phyloP scores from a whole-genome alignment of 768 basidiomycete species.

The Russula sp. region DNA sequence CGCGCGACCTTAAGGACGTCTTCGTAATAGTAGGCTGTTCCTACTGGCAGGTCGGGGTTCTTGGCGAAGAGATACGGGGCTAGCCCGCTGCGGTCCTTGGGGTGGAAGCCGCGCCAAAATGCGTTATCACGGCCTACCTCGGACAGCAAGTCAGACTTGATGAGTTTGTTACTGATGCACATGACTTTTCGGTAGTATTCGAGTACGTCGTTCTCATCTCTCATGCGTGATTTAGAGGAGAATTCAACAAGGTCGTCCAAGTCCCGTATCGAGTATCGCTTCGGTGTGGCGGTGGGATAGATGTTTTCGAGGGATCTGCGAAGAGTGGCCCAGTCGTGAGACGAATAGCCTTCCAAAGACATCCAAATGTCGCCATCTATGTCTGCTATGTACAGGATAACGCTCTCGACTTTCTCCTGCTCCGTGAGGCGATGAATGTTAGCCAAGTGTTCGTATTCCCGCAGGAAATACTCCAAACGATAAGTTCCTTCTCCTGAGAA shows the following conservation, averaged over 20 bases:
- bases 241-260: neutral
- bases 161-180: neutral
- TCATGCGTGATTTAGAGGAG: neutral
- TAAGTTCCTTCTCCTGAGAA: too few relatives aligned
- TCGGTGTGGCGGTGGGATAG: fast-evolving
- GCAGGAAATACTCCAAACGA: too few relatives aligned
- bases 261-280: neutral
- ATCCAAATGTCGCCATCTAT: neutral
- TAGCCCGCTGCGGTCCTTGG: neutral
- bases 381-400: neutral
- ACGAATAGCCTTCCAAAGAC: neutral
- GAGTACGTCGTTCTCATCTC: neutral
- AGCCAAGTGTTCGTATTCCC: too few relatives aligned
- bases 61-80: neutral
- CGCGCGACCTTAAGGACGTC: neutral
- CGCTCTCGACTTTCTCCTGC: neutral
- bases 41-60: neutral
- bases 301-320: fast-evolving
- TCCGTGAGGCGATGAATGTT: too few relatives aligned
- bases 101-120: neutral
- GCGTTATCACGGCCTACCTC: neutral
- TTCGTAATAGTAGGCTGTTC: neutral
- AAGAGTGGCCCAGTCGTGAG: neutral
- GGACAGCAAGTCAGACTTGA: neutral
- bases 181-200: neutral